These are phyloP conservation scores for Hemisphaericaspora xylofermentans DNA, from an alignment of 1,139 yeast species.

Conservation along the genomic window DNA sequence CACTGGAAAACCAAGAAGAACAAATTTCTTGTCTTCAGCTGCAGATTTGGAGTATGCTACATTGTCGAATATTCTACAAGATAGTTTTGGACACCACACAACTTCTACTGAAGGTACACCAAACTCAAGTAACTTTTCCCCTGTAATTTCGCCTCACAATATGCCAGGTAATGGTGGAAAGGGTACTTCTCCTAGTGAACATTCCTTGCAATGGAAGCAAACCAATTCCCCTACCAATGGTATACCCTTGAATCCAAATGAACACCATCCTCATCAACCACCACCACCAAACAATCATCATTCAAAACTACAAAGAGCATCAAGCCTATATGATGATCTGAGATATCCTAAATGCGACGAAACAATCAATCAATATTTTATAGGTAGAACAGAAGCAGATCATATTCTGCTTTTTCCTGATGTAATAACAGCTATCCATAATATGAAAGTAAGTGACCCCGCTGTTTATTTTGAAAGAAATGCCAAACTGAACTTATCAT, in stretches of 20 bases:
- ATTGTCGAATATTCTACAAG: slow-evolving; percentile 68
- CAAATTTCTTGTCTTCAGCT: slow-evolving; percentile 66
- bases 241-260: slow-evolving; percentile 13
- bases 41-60: slow-evolving; percentile 80
- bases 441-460: slow-evolving; percentile 42
- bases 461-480: slow-evolving; percentile 40
- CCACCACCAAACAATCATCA: neutral
- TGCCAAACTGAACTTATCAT: slow-evolving; percentile 48
- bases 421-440: slow-evolving; percentile 49
- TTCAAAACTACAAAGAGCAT: neutral
- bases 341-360: slow-evolving; percentile 39
- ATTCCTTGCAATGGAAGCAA: slow-evolving; percentile 1
- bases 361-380: slow-evolving; percentile 56
- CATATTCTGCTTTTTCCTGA: slow-evolving; percentile 50
- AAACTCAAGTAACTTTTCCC: slow-evolving; percentile 34
- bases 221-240: slow-evolving; percentile 1
- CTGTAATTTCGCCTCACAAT: slow-evolving; percentile 38
- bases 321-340: slow-evolving; percentile 12
- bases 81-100: slow-evolving; percentile 37
- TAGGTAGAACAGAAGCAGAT: slow-evolving; percentile 47
- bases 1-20: slow-evolving; percentile 19
- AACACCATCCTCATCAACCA: slow-evolving; percentile 4
- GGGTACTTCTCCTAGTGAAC: slow-evolving; percentile 8
- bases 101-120: slow-evolving; percentile 47
- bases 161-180: slow-evolving; percentile 9